Evolutionary conservation across 2,329 filamentous ascomycete species (phyloP), one percentile per base, ranked within the genome.

Genomic region (Talaromyces islandicus): DNA sequence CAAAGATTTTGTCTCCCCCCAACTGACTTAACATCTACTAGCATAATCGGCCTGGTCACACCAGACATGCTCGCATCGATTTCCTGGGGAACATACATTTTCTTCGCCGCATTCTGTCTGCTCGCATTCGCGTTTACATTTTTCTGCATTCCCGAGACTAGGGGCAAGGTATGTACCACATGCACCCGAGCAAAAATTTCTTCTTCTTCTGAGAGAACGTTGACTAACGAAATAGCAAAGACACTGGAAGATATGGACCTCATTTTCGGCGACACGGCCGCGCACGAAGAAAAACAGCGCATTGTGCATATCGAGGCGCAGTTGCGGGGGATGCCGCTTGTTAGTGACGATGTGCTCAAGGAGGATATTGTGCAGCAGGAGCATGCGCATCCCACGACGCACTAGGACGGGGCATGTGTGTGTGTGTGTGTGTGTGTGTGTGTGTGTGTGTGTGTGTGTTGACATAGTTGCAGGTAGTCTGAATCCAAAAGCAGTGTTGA

Each of bases 181-280:
- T n/a, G n/a, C n/a, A n/a, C n/a, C n/a, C n/a, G n/a, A n/a, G n/a
- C n/a, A n/a, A n/a, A n/a, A n/a, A n/a, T n/a, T n/a, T n/a, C n/a
- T n/a, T n/a, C n/a, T n/a, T n/a, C n/a, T n/a, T n/a, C n/a, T n/a
- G n/a, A n/a, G n/a, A n/a, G n/a, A n/a, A n/a, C n/a, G n/a, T n/a
- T n/a, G n/a, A n/a, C n/a, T n/a, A n/a, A n/a, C n/a, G n/a, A n/a
- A n/a, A n/a, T n/a, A n/a, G n/a, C n/a, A n/a, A n/a, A n/a, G 29
- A 84, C 78, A 5, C 75, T 86, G 12, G 83, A 85, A 67, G 78
- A 85, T 61, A 83, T 85, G 77, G 82, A 85, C 51, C 73, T 74
- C 41, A 75, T 77, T 35, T 78, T 78, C 58, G 73, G 73, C 2
- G 76, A 78, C 54, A 75, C 69, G 1, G 67, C 66, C 17, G 72